Base-by-base conservation (phyloP, 2,329 filamentous ascomycete species). In the Chrysoporthe cubensis region DNA sequence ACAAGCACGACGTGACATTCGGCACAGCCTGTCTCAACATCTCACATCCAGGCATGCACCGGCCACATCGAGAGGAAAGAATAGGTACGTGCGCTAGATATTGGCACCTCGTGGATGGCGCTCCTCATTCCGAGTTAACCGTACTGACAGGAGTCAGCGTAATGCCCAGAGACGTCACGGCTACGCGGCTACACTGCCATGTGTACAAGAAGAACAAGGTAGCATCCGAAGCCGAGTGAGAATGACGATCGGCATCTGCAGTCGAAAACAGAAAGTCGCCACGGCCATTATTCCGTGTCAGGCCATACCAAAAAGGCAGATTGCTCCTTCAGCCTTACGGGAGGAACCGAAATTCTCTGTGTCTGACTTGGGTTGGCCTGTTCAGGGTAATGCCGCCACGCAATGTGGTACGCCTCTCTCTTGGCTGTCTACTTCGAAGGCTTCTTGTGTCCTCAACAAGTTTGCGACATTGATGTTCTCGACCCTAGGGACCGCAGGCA, bases 241-340 rank as follows among this genome's bases (percentile, higher is more conserved):
- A 37, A 61, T 61, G 42, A 26, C 42, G 59, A 61, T 61, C 59
- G 59, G 42, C 59, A 61, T 18, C 59, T 61, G 59, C 59, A 61
- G 57, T 44, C n/a, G 57, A 44, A 59, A 14, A 5, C 6, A 5
- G 16, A 40, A 58, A 60, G 57, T 32, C 21, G 42, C 42, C 42
- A 44, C 42, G 3, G 13, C 40, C 9, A 11, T 14, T 11, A 40
- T 42, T 40, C 40, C 37, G 4, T 7, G 2, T 9, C 13, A 16
- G n/a, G 59, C 26, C 42, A n/a, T 18, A 16, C 21, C 40, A 34
- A 48, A 42, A 44, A 46, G 9, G 43, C 7, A 8, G 16, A 21
- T 21, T 21, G 11, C 40, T 57, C 59, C 59, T 61, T 43, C 59
- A 61, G 59, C 59, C 59, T 61, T 61, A 48, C 59, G 59, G 59